Evolutionary conservation across 345 rosid species (phyloP), one percentile per base, ranked within the genome.

Genomic region (Lumnitzera littorea): DNA sequence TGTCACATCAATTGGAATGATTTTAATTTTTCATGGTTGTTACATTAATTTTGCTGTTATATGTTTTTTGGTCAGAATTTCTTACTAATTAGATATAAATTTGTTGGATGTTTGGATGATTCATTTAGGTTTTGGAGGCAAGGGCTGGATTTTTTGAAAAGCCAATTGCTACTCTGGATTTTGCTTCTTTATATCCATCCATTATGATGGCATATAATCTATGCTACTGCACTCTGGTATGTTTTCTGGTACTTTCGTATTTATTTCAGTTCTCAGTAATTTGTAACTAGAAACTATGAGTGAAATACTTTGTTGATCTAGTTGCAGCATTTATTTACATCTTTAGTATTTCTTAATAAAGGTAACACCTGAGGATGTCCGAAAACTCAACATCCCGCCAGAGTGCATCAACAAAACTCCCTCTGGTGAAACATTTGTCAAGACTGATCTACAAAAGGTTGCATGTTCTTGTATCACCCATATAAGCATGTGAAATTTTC

Each of bases 161-260:
- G 76, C 97, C 96, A 55, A 88, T 90, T 76, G 97, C 97, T 36
- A 94, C 97, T 51, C 70, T 94, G 63, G 99, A 94, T 86, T 94
- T 90, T 76, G 97, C 99, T 60, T 94, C 99, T 64, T 56, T 94
- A 57, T 94, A 94, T 78, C 99, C 99, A 46, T 94, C 97, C 43
- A 94, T 94, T 72, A 94, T 94, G 99, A 94, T 90, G 99, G 99
- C 99, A 53, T 94, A 90, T 78, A 94, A 94, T 78, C 70, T 94
- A 55, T 94, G 99, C 68, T 94, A 90, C 78, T 87, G 97, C 74
- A 90, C 96, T 47, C 73, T 94, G 95, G 99, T 94, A 70, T 73
- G 59, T 68, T 53, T 74, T 61, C 55, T 36, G 9, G 7, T 7
- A 36, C 55, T 64, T 56, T 43, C 7, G 52, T 66, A 46, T 50